Percentiles rank a stretch among this genome's conserved stretches.
Conservation (phyloP, 1,139 yeast species). For the Geotrichum siamense region DNA sequence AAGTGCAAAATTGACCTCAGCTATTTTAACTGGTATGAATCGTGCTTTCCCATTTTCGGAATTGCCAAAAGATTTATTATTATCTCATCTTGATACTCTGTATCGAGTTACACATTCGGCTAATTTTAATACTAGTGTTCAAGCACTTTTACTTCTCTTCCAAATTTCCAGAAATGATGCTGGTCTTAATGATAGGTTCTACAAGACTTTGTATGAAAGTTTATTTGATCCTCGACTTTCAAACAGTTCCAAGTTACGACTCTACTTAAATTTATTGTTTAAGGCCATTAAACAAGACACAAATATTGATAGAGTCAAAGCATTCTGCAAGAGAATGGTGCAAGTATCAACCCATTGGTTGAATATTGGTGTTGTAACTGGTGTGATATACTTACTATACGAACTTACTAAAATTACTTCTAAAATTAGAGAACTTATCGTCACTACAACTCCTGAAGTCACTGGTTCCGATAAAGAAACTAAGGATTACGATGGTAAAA, state of each 20-base stretch:
- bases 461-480: conserved; percentile 31
- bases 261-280: conserved; percentile 77
- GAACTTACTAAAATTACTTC: conserved; percentile 55
- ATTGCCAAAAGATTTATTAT: conserved; percentile 64
- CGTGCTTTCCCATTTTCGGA: conserved; percentile 93
- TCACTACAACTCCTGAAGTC: conserved; percentile 17
- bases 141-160: conserved; percentile 77
- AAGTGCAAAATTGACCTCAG: conserved; percentile 78
- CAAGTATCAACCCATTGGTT: conserved; percentile 84
- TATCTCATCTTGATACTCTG: conserved; percentile 72
- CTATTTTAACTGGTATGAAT: conserved; percentile 88
- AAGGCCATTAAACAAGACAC: conserved; percentile 73
- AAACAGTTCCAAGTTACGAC: conserved; percentile 69
- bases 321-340: conserved; percentile 84
- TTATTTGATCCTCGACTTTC: conserved; percentile 78
- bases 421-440: conserved; percentile 43
- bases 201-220: conserved; percentile 84
- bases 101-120: conserved; percentile 90
- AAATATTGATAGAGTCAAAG: conserved; percentile 61
- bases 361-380: conserved; percentile 84
- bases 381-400: conserved; percentile 70
- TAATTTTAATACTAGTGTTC: conserved; percentile 89
- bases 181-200: conserved; percentile 58
- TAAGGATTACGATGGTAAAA: conserved; percentile 67
- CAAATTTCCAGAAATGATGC: conserved; percentile 46